A percentile compares a stretch with the other conserved stretches of the same genome.
phyloP scores from a whole-genome alignment of 2,329 filamentous ascomycete species.

The Hymenoscyphus linearis region DNA sequence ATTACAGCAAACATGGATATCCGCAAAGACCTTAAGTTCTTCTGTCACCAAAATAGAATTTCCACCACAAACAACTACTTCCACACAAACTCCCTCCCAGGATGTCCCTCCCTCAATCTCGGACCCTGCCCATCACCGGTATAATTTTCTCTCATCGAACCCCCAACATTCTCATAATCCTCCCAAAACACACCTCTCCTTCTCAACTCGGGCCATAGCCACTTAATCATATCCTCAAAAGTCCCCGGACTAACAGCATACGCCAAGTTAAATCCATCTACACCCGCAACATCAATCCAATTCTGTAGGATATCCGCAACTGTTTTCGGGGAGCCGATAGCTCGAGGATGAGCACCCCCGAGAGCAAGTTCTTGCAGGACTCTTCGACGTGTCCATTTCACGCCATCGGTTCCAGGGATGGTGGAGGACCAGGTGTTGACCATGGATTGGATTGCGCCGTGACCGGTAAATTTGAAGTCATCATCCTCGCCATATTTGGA shows the following conservation, averaged over 20 bases:
- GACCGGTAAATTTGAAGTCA: conserved; percentile 36
- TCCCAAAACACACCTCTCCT: conserved; percentile 52
- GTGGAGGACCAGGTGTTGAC: conserved; percentile 43
- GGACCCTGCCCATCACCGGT: conserved; percentile 12
- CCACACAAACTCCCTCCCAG: conserved; percentile 18
- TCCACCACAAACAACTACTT: neutral
- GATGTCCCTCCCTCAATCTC: conserved; percentile 13
- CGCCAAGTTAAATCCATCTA: conserved; percentile 37
- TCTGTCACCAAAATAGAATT: neutral
- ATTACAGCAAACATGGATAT: too few species aligned
- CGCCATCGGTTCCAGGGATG: conserved; percentile 52
- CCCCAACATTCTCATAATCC: conserved; percentile 33
- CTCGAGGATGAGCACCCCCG: neutral
- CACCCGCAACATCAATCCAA: conserved; percentile 11
- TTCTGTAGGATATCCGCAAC: conserved; percentile 14
- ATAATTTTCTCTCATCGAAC: conserved; percentile 13
- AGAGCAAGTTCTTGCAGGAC: conserved; percentile 22
- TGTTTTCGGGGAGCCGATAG: conserved; percentile 1
- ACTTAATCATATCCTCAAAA: conserved; percentile 61
- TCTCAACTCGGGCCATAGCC: conserved; percentile 58
- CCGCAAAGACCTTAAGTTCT: too few species aligned
- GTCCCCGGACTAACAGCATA: conserved; percentile 48
- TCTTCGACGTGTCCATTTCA: conserved; percentile 61
- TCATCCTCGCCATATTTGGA: conserved; percentile 12
- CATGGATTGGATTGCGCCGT: conserved; percentile 37